A percentile compares a stretch with the other conserved stretches of the same genome.
These are phyloP conservation scores for Trypanosoma grayi DNA, from an alignment of 208 protist species.

Conservation along the genomic window DNA sequence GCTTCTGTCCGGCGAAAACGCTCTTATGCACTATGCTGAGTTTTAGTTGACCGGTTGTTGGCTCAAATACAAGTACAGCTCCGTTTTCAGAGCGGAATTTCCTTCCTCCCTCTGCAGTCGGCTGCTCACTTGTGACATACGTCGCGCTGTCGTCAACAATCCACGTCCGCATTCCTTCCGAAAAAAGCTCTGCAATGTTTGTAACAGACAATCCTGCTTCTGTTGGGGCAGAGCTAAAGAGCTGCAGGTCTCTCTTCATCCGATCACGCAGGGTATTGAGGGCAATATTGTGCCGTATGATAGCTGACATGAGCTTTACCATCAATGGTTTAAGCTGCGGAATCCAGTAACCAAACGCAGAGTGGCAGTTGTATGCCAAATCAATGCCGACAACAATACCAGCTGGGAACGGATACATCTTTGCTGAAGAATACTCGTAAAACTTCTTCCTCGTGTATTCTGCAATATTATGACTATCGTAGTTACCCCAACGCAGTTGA, in stretches of 20 bases:
- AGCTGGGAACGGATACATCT: conserved; percentile 99
- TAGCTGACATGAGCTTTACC: conserved; percentile 97
- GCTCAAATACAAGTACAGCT: conserved; percentile 99
- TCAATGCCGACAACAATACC: conserved; percentile 99
- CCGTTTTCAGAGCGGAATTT: conserved; percentile 98
- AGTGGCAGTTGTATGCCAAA: conserved; percentile 99
- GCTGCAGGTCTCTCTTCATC: conserved; percentile 99
- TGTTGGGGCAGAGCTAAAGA: conserved; percentile 99
- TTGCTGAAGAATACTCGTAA: conserved; percentile 99
- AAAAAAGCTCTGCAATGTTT: conserved; percentile 99
- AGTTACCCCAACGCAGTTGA: conserved; percentile 99
- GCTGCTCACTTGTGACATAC: conserved; percentile 99
- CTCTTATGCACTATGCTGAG: conserved; percentile 99
- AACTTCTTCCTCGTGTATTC: conserved; percentile 99
- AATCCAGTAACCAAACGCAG: conserved; percentile 99
- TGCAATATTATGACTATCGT: conserved; percentile 99
- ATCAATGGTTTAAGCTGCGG: conserved; percentile 98
- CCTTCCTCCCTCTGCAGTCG: conserved; percentile 99
- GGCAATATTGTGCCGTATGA: conserved; percentile 99
- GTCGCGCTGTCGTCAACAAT: conserved; percentile 99
- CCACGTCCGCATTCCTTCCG: conserved; percentile 99
- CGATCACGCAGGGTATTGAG: conserved; percentile 99
- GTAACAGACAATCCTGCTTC: conserved; percentile 98
- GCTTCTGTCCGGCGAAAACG: conserved; percentile 99
- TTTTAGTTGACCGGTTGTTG: conserved; percentile 99